Evolutionary conservation across 169 alveolate genomes (phyloP).

Genomic region (Blepharisma undulans): DNA sequence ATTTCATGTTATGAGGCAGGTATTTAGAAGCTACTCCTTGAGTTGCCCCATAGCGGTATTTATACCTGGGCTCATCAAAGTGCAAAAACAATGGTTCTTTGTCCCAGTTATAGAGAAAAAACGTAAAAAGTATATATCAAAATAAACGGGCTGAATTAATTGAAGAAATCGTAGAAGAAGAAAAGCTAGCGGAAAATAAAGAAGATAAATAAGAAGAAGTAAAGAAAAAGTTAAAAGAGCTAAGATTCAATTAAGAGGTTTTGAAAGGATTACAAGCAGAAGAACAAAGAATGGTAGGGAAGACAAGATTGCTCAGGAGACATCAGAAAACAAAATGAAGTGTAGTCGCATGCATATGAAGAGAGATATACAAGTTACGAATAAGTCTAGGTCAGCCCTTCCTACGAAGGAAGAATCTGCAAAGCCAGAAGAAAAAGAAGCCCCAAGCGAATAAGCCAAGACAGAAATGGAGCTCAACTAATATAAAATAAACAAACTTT

Average conservation of each 20-base stretch:
- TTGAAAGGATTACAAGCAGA: slow-evolving; percentile 42
- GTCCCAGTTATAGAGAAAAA: slow-evolving; percentile 47
- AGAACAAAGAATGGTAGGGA: slow-evolving; percentile 43
- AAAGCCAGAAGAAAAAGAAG: too few relatives aligned
- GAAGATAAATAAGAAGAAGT: slow-evolving; percentile 52
- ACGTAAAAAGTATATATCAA: slow-evolving; percentile 53
- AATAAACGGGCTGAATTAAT: slow-evolving; percentile 47
- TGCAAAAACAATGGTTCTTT: too few relatives aligned
- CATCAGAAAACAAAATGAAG: slow-evolving; percentile 59
- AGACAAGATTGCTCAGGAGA: slow-evolving; percentile 56
- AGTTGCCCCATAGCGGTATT: too few relatives aligned
- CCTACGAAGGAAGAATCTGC: too few relatives aligned
- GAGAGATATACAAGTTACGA: too few relatives aligned
- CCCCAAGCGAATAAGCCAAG: too few relatives aligned
- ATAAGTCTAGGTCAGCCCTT: too few relatives aligned
- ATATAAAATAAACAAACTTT: neutral
- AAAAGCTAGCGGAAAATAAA: slow-evolving; percentile 41
- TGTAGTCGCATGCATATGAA: slow-evolving; percentile 66
- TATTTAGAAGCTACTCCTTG: too few relatives aligned
- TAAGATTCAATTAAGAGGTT: slow-evolving; percentile 49
- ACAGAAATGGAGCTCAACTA: too few relatives aligned
- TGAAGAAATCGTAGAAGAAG: slow-evolving; percentile 52
- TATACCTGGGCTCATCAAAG: too few relatives aligned
- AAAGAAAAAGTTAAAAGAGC: slow-evolving; percentile 39
- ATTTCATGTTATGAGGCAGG: too few relatives aligned